These are phyloP conservation scores for Hyaloscypha finlandica DNA, from an alignment of 495 filamentous ascomycete species.

Conservation along the genomic window DNA sequence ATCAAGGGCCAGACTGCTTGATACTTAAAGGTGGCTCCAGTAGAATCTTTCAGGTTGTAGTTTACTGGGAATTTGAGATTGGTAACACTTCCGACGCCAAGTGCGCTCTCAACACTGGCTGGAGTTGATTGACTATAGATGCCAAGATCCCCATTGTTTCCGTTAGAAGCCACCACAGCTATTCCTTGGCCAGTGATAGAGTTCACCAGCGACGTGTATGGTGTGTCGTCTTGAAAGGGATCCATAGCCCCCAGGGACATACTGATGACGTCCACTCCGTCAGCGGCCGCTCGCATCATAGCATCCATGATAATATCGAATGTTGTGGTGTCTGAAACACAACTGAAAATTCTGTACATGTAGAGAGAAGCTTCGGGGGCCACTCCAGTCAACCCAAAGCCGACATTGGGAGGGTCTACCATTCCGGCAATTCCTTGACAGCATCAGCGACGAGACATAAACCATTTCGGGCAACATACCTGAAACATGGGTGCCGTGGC, in stretches of 20 bases:
- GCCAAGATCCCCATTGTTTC: constrained; percentile 30
- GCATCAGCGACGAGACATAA: constrained; percentile 1
- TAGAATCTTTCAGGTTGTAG: constrained; percentile 31
- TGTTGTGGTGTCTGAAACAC: constrained; percentile 25
- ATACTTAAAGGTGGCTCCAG: constrained; percentile 28
- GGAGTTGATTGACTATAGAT: constrained; percentile 25
- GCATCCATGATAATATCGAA: constrained; percentile 42
- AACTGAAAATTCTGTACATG: constrained; percentile 46
- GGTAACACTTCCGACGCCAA: constrained; percentile 24
- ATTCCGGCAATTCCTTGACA: constrained; percentile 37
- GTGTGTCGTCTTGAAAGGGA: constrained; percentile 25
- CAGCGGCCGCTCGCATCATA: constrained; percentile 43
- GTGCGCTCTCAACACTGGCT: constrained; percentile 14
- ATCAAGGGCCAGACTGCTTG: constrained; percentile 31
- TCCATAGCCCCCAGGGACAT: constrained; percentile 34
- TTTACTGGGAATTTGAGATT: constrained; percentile 24
- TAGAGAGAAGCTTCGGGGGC: constrained; percentile 48
- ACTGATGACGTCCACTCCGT: constrained; percentile 47
- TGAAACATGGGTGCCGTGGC: constrained; percentile 46
- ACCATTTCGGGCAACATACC: constrained; percentile 26
- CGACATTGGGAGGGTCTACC: constrained; percentile 32
- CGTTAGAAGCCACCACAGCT: constrained; percentile 33
- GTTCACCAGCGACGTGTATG: constrained; percentile 26
- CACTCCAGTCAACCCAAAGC: constrained; percentile 42
- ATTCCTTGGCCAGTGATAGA: constrained; percentile 30